phyloP scores from a whole-genome alignment of 116 monocot species.

The Cymodocea nodosa region DNA sequence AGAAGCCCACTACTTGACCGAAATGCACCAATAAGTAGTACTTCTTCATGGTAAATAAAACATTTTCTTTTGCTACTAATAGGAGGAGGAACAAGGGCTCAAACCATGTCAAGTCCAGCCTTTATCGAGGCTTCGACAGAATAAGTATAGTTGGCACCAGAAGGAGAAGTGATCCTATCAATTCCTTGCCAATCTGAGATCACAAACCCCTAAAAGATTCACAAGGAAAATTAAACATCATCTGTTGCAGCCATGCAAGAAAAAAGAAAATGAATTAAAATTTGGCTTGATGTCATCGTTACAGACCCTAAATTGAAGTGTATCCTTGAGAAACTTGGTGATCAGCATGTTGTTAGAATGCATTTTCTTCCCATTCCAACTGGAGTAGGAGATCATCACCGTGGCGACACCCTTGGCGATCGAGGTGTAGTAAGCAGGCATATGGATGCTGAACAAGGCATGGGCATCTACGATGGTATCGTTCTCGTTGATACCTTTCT shows the following conservation, averaged over 20 bases:
- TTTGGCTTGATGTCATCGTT: background rate
- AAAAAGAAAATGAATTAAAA: too few species aligned
- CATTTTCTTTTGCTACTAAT: background rate
- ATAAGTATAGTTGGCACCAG: conserved; percentile 26
- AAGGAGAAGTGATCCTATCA: conserved; percentile 34
- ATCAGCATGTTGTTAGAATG: conserved; percentile 31
- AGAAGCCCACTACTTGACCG: too few species aligned
- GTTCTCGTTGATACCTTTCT: conserved; percentile 36
- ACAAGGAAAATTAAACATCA: background rate
- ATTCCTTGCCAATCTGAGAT: conserved; percentile 55
- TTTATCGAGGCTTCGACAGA: conserved; percentile 26
- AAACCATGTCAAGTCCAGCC: conserved; percentile 65
- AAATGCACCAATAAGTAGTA: too few species aligned
- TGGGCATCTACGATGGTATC: conserved; percentile 19
- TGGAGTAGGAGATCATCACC: conserved; percentile 41
- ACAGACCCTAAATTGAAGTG: conserved; percentile 30
- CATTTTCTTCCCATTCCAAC: conserved; percentile 53
- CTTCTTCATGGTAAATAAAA: too few species aligned
- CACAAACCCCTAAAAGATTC: conserved; percentile 28
- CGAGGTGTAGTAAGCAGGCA: conserved; percentile 36
- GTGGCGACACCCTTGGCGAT: conserved; percentile 33
- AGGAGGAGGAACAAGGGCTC: too few species aligned
- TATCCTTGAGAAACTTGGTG: conserved; percentile 41
- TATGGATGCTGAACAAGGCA: conserved; percentile 31
- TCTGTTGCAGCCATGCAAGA: too few species aligned